phyloP scores from a whole-genome alignment of 1,284 basidiomycete genomes.

The Athelia sp. region DNA sequence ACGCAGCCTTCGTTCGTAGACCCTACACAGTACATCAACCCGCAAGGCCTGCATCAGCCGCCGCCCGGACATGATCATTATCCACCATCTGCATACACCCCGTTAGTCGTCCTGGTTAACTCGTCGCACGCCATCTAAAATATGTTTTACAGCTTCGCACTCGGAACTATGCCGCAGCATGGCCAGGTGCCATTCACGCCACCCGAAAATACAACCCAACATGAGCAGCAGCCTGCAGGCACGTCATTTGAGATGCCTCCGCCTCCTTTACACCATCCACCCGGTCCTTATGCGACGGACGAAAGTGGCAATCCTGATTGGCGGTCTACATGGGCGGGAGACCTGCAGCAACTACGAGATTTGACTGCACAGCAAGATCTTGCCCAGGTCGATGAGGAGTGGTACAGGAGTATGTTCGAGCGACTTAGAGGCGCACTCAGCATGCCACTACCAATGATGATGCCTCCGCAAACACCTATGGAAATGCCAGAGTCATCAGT shows the following conservation, averaged over 20 bases:
- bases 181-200: too few relatives aligned
- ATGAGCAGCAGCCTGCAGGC: too few relatives aligned
- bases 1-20: slow-evolving; percentile 9
- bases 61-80: slow-evolving; percentile 25
- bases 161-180: too few relatives aligned
- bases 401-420: too few relatives aligned
- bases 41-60: slow-evolving; percentile 21
- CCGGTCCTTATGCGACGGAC: slow-evolving; percentile 27
- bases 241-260: not conserved
- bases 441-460: too few relatives aligned
- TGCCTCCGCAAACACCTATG: too few relatives aligned
- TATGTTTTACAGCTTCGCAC: too few relatives aligned
- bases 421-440: too few relatives aligned
- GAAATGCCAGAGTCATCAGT: too few relatives aligned
- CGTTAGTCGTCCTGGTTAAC: not conserved
- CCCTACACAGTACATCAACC: slow-evolving; percentile 18
- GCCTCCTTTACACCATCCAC: slow-evolving; percentile 17
- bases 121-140: too few relatives aligned
- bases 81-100: slow-evolving; percentile 19
- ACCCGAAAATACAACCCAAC: too few relatives aligned
- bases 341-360: slow-evolving; percentile 33
- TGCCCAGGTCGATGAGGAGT: too few relatives aligned
- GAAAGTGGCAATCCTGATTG: slow-evolving; percentile 40
- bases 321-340: slow-evolving; percentile 40
- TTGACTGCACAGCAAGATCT: slow-evolving; percentile 37